A percentile compares a stretch with the other conserved stretches of the same genome.
Conservation (phyloP, 257 asterid species). For the Solanum paucissectum region DNA sequence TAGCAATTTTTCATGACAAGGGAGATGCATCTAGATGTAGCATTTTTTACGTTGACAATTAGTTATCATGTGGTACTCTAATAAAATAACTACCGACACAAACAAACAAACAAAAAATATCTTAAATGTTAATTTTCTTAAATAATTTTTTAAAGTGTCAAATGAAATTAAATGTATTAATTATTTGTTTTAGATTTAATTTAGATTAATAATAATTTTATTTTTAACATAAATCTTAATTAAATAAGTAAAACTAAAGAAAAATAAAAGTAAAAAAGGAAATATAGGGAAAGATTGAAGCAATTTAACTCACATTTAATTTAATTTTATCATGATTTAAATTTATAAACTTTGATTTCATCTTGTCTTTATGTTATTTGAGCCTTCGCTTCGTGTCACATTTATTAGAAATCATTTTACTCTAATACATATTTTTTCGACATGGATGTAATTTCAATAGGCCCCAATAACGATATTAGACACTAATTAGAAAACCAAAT, state of each 20-base stretch:
- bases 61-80: neutral
- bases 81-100: neutral
- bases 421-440: neutral
- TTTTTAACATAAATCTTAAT: neutral
- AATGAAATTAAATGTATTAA: neutral
- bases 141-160: neutral
- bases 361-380: neutral
- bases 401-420: neutral
- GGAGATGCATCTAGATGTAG: neutral
- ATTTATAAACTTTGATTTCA: neutral
- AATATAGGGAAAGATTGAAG: neutral
- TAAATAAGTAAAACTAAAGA: neutral
- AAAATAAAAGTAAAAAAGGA: neutral
- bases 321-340: neutral
- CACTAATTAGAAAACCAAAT: neutral
- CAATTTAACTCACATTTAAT: neutral
- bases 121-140: neutral
- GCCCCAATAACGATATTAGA: neutral
- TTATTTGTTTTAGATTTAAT: neutral
- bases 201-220: neutral
- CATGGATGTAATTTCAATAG: neutral
- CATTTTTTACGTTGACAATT: neutral
- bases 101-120: neutral
- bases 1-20: neutral
- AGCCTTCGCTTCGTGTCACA: neutral